phyloP scores from a whole-genome alignment of 805 yeast genomes.

The Candida wancherniae region DNA sequence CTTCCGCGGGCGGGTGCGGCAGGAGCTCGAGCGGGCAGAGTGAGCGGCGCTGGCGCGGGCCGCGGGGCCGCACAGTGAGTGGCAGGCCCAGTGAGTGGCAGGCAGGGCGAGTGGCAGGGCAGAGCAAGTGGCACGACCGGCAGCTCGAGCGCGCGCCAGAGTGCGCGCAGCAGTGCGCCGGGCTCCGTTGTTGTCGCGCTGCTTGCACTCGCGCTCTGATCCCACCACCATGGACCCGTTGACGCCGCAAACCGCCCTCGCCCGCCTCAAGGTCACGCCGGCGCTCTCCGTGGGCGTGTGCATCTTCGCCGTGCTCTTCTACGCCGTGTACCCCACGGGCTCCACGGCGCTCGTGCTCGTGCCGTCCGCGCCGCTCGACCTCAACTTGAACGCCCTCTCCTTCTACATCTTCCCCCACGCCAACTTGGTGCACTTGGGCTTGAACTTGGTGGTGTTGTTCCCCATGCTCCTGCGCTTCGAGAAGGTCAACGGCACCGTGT shows the following conservation, averaged over 20 bases:
- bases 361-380: conserved; percentile 49
- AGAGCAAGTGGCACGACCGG: no score
- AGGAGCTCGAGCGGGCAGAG: no score
- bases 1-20: conserved; percentile 15
- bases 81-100: no score
- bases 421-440: conserved; percentile 53
- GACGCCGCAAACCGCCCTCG: conserved; percentile 1
- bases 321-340: conserved; percentile 25
- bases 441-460: conserved; percentile 54
- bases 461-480: conserved; percentile 66
- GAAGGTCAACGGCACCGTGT: conserved; percentile 71
- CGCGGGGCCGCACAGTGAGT: no score
- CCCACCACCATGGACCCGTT: no score
- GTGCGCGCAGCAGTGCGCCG: no score
- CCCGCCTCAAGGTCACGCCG: conserved; percentile 27
- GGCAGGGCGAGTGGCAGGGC: no score
- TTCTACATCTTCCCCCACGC: conserved; percentile 70
- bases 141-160: no score
- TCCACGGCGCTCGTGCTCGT: conserved; percentile 13
- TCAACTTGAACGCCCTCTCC: conserved; percentile 50
- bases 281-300: conserved; percentile 60
- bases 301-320: conserved; percentile 49
- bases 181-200: no score
- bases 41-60: no score
- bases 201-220: no score